A percentile compares a stretch with the other conserved stretches of the same genome.
Conservation (phyloP, 2,329 filamentous ascomycete genomes). For the Neocucurbitaria cava region DNA sequence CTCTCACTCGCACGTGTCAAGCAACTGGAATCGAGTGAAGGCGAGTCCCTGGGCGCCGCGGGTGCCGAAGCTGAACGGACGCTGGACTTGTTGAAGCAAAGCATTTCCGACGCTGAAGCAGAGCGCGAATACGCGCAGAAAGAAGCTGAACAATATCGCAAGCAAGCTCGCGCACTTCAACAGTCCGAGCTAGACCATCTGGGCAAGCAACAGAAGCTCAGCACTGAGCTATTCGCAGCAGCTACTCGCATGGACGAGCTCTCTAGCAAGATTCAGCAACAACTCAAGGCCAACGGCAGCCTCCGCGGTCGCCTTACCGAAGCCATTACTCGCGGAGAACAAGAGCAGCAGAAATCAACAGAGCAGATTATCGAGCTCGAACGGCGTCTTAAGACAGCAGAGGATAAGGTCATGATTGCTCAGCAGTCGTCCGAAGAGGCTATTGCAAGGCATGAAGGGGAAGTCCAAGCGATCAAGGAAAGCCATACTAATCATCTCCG, state of each 20-base stretch:
- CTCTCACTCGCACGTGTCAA: slow-evolving; percentile 72
- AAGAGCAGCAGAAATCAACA: slow-evolving; percentile 80
- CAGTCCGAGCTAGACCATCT: slow-evolving; percentile 63
- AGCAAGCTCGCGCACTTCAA: slow-evolving; percentile 66
- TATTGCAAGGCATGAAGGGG: slow-evolving; percentile 83
- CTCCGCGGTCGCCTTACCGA: slow-evolving; percentile 78
- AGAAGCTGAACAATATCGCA: slow-evolving; percentile 68
- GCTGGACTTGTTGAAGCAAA: slow-evolving; percentile 70
- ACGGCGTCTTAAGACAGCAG: slow-evolving; percentile 77
- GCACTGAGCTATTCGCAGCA: slow-evolving; percentile 74
- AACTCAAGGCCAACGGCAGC: slow-evolving; percentile 77
- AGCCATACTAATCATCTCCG: slow-evolving; percentile 78
- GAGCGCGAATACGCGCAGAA: slow-evolving; percentile 76
- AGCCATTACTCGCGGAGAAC: slow-evolving; percentile 83
- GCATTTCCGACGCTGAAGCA: slow-evolving; percentile 71
- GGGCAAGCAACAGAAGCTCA: slow-evolving; percentile 68
- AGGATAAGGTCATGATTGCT: slow-evolving; percentile 82
- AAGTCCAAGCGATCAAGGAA: slow-evolving; percentile 77
- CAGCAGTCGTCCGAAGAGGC: slow-evolving; percentile 88
- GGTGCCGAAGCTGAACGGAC: slow-evolving; percentile 64
- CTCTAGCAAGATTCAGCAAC: slow-evolving; percentile 77
- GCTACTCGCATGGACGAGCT: slow-evolving; percentile 81
- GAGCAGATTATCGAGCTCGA: slow-evolving; percentile 85
- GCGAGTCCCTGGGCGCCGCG: slow-evolving; percentile 47
- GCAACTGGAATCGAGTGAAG: slow-evolving; percentile 63